These are phyloP conservation scores for Talaromyces sp. DNA, from an alignment of 2,329 filamentous ascomycete species.

Conservation along the genomic window DNA sequence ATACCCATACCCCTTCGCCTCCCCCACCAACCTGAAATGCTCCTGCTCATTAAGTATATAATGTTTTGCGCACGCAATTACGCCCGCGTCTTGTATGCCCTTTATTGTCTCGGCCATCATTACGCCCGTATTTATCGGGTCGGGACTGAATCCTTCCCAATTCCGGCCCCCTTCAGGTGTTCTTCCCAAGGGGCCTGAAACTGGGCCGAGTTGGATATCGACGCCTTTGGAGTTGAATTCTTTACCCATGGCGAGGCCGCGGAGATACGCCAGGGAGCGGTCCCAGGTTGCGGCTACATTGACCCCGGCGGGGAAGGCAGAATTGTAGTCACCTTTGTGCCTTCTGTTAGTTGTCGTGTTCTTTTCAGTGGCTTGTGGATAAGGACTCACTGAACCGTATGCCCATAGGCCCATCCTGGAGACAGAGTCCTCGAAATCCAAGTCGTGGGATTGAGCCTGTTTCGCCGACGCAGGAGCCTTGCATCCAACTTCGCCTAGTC, in stretches of 20 bases:
- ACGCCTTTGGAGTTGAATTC: slow-evolving; percentile 74
- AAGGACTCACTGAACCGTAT: slow-evolving; percentile 59
- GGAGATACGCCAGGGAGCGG: slow-evolving; percentile 63
- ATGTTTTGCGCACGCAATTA: slow-evolving; percentile 81
- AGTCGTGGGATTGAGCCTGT: slow-evolving; percentile 48
- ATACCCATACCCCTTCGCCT: slow-evolving; percentile 54
- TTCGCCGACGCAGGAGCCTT: slow-evolving; percentile 75
- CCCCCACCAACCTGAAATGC: slow-evolving; percentile 65
- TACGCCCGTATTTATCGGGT: slow-evolving; percentile 71
- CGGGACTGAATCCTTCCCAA: slow-evolving; percentile 66
- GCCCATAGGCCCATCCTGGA: slow-evolving; percentile 82
- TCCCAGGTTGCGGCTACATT: slow-evolving; percentile 81
- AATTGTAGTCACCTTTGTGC: slow-evolving; percentile 66
- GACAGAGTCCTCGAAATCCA: slow-evolving; percentile 69
- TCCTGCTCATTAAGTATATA: slow-evolving; percentile 72
- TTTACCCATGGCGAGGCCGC: slow-evolving; percentile 69
- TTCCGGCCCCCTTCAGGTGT: slow-evolving; percentile 65
- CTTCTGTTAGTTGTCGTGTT: not conserved
- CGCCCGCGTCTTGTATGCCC: slow-evolving; percentile 77
- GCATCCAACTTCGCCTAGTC: slow-evolving; percentile 56
- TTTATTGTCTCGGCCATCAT: slow-evolving; percentile 69
- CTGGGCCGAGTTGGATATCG: slow-evolving; percentile 72
- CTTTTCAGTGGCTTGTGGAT: no score
- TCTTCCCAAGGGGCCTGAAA: slow-evolving; percentile 69
- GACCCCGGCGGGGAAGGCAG: slow-evolving; percentile 74